Conservation (phyloP, 2,329 filamentous ascomycete genomes). For the Phialophora tarda region DNA sequence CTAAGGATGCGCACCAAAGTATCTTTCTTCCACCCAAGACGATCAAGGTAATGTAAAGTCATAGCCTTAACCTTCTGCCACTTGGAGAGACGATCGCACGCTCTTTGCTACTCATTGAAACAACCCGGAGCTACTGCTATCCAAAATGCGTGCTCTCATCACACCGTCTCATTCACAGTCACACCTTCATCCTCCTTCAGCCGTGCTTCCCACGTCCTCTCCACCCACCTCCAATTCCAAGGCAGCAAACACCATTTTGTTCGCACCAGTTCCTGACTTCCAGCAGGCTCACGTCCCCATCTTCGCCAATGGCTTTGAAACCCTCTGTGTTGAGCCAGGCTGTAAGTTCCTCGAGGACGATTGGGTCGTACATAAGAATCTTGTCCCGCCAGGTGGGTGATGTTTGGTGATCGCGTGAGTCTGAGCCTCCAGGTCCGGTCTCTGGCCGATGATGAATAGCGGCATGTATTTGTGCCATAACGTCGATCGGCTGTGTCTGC, state of each 20-base stretch:
- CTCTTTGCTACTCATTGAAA: too few relatives aligned
- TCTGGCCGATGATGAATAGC: slow-evolving; percentile 28
- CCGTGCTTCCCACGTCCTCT: slow-evolving; percentile 22
- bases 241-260: slow-evolving; percentile 83
- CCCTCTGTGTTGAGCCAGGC: slow-evolving; percentile 79
- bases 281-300: slow-evolving; percentile 65
- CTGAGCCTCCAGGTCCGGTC: background rate
- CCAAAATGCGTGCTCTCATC: background rate
- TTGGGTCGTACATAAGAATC: slow-evolving; percentile 90
- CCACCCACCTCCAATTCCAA: slow-evolving; percentile 58
- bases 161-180: background rate
- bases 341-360: slow-evolving; percentile 84
- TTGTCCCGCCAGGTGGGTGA: slow-evolving; percentile 81
- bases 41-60: too few relatives aligned
- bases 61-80: too few relatives aligned
- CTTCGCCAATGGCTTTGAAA: slow-evolving; percentile 66
- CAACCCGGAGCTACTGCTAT: background rate
- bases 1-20: too few relatives aligned
- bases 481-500: slow-evolving; percentile 20
- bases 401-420: slow-evolving; percentile 48
- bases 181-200: slow-evolving; percentile 3
- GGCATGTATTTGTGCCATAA: slow-evolving; percentile 31
- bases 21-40: too few relatives aligned
- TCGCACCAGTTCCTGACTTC: slow-evolving; percentile 92
- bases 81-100: too few relatives aligned